Conservation (phyloP, 2,329 filamentous ascomycete species). For the Colletotrichum theobromicola region DNA sequence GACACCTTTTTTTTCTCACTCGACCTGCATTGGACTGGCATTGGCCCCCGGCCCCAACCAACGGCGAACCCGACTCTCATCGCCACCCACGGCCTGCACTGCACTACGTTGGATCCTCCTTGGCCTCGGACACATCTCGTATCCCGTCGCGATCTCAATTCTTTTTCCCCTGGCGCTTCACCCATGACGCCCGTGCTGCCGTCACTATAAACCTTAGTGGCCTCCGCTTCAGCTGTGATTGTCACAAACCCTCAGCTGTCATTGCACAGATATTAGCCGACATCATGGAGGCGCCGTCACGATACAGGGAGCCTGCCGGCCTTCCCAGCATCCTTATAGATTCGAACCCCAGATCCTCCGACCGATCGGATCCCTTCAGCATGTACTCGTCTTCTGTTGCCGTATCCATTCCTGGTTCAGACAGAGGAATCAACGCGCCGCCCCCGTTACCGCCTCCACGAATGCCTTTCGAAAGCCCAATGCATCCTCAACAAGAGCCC, state of each 20-base stretch:
- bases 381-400: conserved; percentile 34
- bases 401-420: conserved; percentile 47
- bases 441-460: conserved; percentile 53
- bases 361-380: conserved; percentile 36
- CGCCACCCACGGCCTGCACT: conserved; percentile 9
- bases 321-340: conserved; percentile 41
- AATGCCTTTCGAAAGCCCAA: conserved; percentile 31
- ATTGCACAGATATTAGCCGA: conserved; percentile 8
- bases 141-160: conserved; percentile 2
- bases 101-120: conserved; percentile 12
- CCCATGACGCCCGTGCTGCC: conserved; percentile 18
- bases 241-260: background rate
- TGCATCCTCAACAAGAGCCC: conserved; percentile 30
- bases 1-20: background rate
- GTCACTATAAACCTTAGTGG: conserved; percentile 18
- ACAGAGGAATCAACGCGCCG: conserved; percentile 37
- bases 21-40: background rate
- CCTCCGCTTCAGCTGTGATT: conserved; percentile 14
- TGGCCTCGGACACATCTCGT: conserved; percentile 11
- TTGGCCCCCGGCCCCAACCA: background rate
- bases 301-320: conserved; percentile 35
- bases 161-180: background rate
- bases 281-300: conserved; percentile 41
- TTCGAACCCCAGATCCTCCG: conserved; percentile 27
- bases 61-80: conserved; percentile 13